Conservation (phyloP, 2,329 filamentous ascomycete species). For the Aspergillus fumigatiaffinis region DNA sequence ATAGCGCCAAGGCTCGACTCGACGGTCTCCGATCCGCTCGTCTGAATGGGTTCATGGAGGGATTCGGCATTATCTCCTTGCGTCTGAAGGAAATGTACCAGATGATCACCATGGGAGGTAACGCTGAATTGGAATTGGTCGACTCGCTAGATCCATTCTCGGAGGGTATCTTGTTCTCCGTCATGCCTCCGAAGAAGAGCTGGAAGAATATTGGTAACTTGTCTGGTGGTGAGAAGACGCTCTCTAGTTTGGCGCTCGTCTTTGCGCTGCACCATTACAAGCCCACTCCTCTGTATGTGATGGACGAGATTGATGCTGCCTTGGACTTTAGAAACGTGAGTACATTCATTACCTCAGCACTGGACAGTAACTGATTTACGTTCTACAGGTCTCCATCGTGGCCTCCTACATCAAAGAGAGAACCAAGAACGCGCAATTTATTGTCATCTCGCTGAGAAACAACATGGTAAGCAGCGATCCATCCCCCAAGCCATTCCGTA, state of each 20-base stretch:
- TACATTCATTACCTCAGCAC: slow-evolving; percentile 21
- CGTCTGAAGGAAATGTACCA: slow-evolving; percentile 99
- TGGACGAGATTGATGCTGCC: slow-evolving; percentile 99
- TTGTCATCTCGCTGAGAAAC: slow-evolving; percentile 95
- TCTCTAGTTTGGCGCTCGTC: slow-evolving; percentile 89
- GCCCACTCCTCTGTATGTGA: slow-evolving; percentile 95
- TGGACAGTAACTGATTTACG: slow-evolving; percentile 7
- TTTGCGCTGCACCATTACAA: slow-evolving; percentile 98
- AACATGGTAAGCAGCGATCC: slow-evolving; percentile 65
- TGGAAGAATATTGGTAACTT: slow-evolving; percentile 99
- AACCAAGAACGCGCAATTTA: slow-evolving; percentile 98
- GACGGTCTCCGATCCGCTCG: slow-evolving; percentile 88
- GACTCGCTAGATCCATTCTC: slow-evolving; percentile 95
- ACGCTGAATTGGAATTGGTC: slow-evolving; percentile 94
- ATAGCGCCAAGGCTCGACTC: slow-evolving; percentile 84
- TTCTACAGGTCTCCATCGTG: slow-evolving; percentile 79
- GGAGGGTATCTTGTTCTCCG: slow-evolving; percentile 92
- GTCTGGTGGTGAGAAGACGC: slow-evolving; percentile 93
- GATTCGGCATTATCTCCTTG: slow-evolving; percentile 88
- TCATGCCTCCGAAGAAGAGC: slow-evolving; percentile 99
- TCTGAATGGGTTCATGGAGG: slow-evolving; percentile 96
- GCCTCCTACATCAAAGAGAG: slow-evolving; percentile 98
- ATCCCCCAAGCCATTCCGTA: background rate
- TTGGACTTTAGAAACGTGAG: slow-evolving; percentile 96
- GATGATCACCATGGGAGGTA: slow-evolving; percentile 99